Conservation (phyloP, 164 flowering plant species). For the Dillenia suffruticosa region DNA sequence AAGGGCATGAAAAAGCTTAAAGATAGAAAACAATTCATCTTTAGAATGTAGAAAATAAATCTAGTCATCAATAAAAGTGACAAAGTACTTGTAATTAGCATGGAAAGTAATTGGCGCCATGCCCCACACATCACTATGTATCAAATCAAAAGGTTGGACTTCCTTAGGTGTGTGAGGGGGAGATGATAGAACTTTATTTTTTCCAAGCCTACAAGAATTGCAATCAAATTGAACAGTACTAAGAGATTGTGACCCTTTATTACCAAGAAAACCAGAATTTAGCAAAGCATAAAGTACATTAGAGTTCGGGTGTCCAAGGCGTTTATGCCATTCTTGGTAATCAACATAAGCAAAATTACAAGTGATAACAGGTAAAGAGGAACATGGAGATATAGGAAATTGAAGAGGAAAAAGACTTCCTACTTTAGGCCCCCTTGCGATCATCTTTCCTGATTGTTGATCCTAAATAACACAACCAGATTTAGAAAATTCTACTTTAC, state of each 20-base stretch:
- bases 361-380: not conserved
- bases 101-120: slow-evolving; percentile 2
- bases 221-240: not conserved
- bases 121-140: slow-evolving; percentile 9
- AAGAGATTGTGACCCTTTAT: not conserved
- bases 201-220: slow-evolving; percentile 2
- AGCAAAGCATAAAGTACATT: not conserved
- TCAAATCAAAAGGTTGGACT: slow-evolving; percentile 1
- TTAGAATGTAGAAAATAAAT: slow-evolving; percentile 11
- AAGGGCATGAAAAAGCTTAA: not conserved
- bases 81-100: slow-evolving; percentile 2
- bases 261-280: slow-evolving; percentile 1
- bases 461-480: slow-evolving; percentile 1
- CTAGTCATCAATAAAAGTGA: slow-evolving; percentile 10
- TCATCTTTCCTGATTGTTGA: not conserved
- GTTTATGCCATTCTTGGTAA: not conserved
- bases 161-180: not conserved
- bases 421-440: slow-evolving; percentile 3
- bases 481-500: not conserved
- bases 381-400: not conserved
- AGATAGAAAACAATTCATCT: slow-evolving; percentile 2
- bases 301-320: not conserved
- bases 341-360: not conserved
- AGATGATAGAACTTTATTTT: slow-evolving; percentile 7
- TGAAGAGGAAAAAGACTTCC: not conserved